A percentile compares a stretch with the other conserved stretches of the same genome.
Conservation (phyloP, 139 green algal genomes). For the Chlorella sorokiniana region DNA sequence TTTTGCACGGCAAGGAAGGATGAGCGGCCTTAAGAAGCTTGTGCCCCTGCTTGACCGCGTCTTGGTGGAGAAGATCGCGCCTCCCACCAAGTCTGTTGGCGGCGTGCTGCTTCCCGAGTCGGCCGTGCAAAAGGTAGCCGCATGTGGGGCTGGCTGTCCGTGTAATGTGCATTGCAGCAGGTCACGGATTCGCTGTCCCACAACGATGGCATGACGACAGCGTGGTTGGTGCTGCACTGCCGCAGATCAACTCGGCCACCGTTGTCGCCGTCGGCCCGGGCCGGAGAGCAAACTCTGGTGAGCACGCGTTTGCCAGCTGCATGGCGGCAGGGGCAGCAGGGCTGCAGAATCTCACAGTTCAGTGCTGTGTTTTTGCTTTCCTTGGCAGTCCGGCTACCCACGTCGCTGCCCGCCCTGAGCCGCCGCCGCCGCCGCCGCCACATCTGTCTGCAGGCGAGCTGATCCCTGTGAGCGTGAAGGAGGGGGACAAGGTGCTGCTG, state of each 20-base stretch:
- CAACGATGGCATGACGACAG: not conserved
- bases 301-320: conserved; percentile 36
- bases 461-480: conserved; percentile 83
- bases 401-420: too few relatives aligned
- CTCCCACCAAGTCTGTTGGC: conserved; percentile 81
- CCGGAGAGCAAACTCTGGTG: conserved; percentile 61
- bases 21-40: not conserved
- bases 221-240: not conserved
- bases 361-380: not conserved
- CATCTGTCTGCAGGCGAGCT: conserved; percentile 60
- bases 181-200: not conserved
- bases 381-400: too few relatives aligned
- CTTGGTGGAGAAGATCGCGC: conserved; percentile 86
- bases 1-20: not conserved
- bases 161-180: not conserved
- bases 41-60: conserved; percentile 69
- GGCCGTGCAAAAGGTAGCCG: conserved; percentile 49
- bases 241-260: conserved; percentile 88
- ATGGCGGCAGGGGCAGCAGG: not conserved
- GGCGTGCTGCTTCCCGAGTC: conserved; percentile 94
- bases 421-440: not conserved
- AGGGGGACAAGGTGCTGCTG: conserved; percentile 96
- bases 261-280: conserved; percentile 95
- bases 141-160: not conserved
- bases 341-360: not conserved